A percentile compares a stretch with the other conserved stretches of the same genome.
phyloP scores from a whole-genome alignment of 257 asterid species.

The Buddleja alternifolia region DNA sequence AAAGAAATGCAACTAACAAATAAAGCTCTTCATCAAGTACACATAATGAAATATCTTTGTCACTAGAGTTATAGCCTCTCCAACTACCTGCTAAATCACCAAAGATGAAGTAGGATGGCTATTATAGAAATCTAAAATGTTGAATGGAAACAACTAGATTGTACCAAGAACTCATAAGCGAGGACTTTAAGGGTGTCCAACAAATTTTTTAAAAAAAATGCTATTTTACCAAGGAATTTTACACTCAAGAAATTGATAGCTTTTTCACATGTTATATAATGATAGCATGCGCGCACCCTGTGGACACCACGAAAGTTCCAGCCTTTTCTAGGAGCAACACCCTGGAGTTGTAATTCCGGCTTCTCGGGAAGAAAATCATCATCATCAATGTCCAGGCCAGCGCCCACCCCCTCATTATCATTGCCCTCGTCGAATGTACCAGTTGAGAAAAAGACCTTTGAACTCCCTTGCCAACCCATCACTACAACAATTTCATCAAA shows the following conservation, averaged over 20 bases:
- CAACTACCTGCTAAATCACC: constrained; percentile 7
- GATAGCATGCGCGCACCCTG: constrained; percentile 50
- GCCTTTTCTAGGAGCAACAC: constrained; percentile 88
- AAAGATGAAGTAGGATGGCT: not conserved
- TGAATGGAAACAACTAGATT: not conserved
- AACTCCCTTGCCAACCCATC: constrained; percentile 47
- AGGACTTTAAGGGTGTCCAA: not conserved
- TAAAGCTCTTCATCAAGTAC: constrained; percentile 8
- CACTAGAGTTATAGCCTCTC: not conserved
- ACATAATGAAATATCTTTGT: not conserved
- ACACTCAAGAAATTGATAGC: not conserved
- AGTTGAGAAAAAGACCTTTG: constrained; percentile 60
- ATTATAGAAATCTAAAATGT: not conserved
- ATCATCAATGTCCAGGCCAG: constrained; percentile 45
- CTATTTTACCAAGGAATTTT: constrained; percentile 2
- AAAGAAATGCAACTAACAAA: not conserved
- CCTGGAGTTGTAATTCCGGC: constrained; percentile 73
- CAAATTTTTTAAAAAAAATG: not conserved
- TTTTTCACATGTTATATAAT: not conserved
- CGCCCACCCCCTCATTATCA: constrained; percentile 36
- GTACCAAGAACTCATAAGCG: constrained; percentile 3
- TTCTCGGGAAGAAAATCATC: constrained; percentile 58
- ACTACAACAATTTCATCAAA: constrained; percentile 36
- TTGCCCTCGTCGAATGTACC: constrained; percentile 40
- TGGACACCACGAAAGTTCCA: constrained; percentile 98